Percentiles rank a stretch among this genome's conserved stretches.
Conservation (phyloP, 2,329 filamentous ascomycete species). For the Chaetomiaceae sp. region DNA sequence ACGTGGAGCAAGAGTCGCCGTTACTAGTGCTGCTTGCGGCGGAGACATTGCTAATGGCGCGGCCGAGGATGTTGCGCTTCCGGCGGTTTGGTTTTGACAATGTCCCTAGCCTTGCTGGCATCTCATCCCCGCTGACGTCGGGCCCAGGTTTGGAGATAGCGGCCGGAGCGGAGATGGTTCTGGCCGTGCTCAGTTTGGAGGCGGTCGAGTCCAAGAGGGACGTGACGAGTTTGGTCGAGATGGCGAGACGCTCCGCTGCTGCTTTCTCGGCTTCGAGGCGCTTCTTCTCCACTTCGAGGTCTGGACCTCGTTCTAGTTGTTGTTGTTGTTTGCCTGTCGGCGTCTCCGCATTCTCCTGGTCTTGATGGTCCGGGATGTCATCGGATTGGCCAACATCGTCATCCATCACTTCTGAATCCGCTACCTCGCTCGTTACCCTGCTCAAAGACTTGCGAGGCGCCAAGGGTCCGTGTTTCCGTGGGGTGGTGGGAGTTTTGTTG, state of each 20-base stretch:
- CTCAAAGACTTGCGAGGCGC: constrained; percentile 28
- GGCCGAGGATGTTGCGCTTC: constrained; percentile 51
- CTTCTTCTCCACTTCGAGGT: constrained; percentile 8
- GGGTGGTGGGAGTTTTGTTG: constrained; percentile 38
- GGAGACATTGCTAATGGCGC: constrained; percentile 55
- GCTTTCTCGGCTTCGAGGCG: constrained; percentile 18
- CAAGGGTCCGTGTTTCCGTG: constrained; percentile 13
- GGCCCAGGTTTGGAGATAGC: background rate
- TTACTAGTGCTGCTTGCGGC: constrained; percentile 37
- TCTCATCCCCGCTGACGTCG: background rate
- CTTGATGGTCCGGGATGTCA: constrained; percentile 16
- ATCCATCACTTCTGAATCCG: constrained; percentile 40
- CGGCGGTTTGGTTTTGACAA: constrained; percentile 26
- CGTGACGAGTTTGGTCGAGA: constrained; percentile 41
- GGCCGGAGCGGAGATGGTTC: constrained; percentile 3
- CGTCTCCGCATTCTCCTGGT: constrained; percentile 9
- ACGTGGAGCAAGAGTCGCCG: background rate
- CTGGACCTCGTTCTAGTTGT: background rate
- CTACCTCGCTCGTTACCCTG: constrained; percentile 38
- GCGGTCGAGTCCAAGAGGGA: constrained; percentile 36
- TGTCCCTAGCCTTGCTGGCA: background rate
- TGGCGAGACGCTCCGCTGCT: constrained; percentile 37
- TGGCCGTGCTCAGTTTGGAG: constrained; percentile 8
- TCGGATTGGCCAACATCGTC: constrained; percentile 21
- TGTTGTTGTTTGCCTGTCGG: background rate